A percentile compares a stretch with the other conserved stretches of the same genome.
Conservation (phyloP, 2,329 filamentous ascomycete species). For the Fusarium nodosum region DNA sequence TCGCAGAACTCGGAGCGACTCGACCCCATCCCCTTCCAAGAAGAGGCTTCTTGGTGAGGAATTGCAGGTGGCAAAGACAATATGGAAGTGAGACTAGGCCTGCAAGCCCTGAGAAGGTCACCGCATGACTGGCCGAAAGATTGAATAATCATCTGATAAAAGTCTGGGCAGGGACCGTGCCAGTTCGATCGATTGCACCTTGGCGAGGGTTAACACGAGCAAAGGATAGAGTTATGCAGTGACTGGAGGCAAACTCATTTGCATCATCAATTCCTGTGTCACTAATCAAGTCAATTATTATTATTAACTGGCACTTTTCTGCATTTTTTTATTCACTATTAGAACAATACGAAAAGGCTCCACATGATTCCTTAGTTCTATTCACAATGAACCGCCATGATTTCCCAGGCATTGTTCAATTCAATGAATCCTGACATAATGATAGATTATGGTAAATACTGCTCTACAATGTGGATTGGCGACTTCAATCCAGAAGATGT, state of each 20-base stretch:
- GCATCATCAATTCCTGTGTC: neutral
- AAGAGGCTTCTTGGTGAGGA: neutral
- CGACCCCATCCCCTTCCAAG: neutral
- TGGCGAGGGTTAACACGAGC: too few relatives aligned
- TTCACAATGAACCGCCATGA: neutral
- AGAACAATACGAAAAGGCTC: neutral
- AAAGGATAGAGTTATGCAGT: too few relatives aligned
- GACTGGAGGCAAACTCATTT: neutral
- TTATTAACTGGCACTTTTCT: neutral
- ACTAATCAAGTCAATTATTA: neutral
- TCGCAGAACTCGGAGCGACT: neutral
- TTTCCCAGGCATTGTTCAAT: neutral
- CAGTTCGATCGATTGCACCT: too few relatives aligned
- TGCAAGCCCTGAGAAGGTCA: neutral
- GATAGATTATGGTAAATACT: neutral
- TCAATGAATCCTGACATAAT: neutral
- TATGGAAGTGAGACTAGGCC: neutral
- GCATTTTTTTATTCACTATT: accelerated
- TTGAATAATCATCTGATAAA: neutral
- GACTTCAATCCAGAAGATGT: neutral
- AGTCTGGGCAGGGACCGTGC: neutral
- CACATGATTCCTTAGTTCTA: accelerated
- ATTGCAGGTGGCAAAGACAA: neutral
- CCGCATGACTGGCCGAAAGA: neutral
- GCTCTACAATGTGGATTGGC: neutral